Base-by-base conservation (phyloP, 495 filamentous ascomycete genomes). In the Jackrogersella minutella region DNA sequence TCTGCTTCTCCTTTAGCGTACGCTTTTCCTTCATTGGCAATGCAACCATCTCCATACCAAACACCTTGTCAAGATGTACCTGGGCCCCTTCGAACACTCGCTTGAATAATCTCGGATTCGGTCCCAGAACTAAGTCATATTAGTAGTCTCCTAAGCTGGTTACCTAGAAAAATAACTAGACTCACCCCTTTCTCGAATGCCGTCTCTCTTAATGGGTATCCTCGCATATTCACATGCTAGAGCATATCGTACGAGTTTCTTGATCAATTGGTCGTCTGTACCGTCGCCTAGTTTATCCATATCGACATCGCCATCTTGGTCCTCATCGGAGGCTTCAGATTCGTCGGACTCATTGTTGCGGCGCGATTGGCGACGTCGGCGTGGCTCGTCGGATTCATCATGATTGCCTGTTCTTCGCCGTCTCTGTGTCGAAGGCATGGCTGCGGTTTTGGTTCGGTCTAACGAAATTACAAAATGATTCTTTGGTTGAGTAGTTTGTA, bases 171-270 rank as follows among this genome's bases (percentile, higher is more conserved):
- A 64, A 3, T 30, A 7, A 30, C 3, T 7, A 7, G 26, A 30
- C 22, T 50, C 33, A 86, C 87, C 85, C 86, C 89, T 97, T 36
- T 88, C 83, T 68, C 79, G 85, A 58, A 99, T 93, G 54, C 93
- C 95, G 5, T 86, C 81, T 65, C 95, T 79, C 11, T 87, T 86
- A 30, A 99, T 91, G 0, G 89, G 86, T 41, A 84, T 81, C 13
- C 95, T 85, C n/a, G 91, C 83, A 75, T 91, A 96, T 74, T 97
- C 95, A 79, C 91, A 92, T 2, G 93, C 86, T 5, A 98, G 75
- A 2, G 93, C 95, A 40, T 97, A 86, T n/a, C 95, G 88, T 16
- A 98, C 89, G 44, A 99, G 78, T 66, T 93, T 97, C 78, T 97
- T 97, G 28, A 92, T 87, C 69, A 94, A 80, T 62, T 90, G 87